Percentiles rank a stretch among this genome's conserved stretches.
phyloP scores from a whole-genome alignment of 1,284 basidiomycete genomes.

The Leccinum laetum region DNA sequence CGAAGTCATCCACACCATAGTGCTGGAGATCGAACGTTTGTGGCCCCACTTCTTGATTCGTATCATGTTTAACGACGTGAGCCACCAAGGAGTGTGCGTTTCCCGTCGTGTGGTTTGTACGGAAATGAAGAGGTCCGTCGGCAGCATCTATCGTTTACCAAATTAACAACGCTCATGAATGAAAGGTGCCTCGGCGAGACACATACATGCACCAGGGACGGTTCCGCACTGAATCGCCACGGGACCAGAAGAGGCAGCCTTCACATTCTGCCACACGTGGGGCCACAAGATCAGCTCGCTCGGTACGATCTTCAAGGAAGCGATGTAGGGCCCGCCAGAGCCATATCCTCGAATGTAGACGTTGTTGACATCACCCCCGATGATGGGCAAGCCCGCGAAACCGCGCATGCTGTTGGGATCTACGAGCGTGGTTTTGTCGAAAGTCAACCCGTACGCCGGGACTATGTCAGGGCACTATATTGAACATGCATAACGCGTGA shows the following conservation, averaged over 20 bases:
- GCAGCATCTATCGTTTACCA: slow-evolving; percentile 1
- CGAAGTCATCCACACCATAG: slow-evolving; percentile 1
- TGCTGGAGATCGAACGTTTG: not conserved
- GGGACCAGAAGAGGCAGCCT: slow-evolving; percentile 4
- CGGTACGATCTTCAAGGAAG: not conserved
- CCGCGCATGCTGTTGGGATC: too few relatives aligned
- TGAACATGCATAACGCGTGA: not conserved
- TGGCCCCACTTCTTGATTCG: not conserved
- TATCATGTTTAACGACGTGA: slow-evolving; percentile 5
- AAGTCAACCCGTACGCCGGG: slow-evolving; percentile 8
- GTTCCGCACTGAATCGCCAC: slow-evolving; percentile 1
- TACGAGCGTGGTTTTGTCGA: not conserved
- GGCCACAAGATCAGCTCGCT: slow-evolving; percentile 18
- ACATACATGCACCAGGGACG: not conserved
- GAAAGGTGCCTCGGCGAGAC: too few relatives aligned
- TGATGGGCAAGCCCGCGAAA: slow-evolving; percentile 10
- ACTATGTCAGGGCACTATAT: slow-evolving; percentile 15
- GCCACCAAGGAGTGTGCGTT: slow-evolving; percentile 12
- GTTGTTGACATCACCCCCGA: slow-evolving; percentile 13
- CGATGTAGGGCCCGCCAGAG: not conserved
- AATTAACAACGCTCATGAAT: not conserved
- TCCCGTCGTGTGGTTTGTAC: slow-evolving; percentile 7
- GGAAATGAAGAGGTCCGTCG: slow-evolving; percentile 5
- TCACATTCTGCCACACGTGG: slow-evolving; percentile 3
- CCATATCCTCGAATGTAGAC: slow-evolving; percentile 14